Evolutionary conservation across 164 flowering plant genomes (phyloP).

Genomic region (Echeveria elegans): DNA sequence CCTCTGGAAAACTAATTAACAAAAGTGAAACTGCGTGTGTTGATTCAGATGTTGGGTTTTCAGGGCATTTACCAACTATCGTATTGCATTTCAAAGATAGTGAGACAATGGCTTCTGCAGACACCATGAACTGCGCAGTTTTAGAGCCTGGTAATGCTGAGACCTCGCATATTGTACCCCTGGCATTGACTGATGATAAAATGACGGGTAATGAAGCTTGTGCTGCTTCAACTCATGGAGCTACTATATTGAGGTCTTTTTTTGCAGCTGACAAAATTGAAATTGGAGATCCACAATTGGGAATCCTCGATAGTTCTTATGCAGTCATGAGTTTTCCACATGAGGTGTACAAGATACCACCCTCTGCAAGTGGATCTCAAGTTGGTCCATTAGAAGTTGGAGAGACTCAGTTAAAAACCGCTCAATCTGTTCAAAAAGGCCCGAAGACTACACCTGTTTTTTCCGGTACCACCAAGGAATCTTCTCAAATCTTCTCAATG

Average conservation of each 20-base stretch:
- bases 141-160: background rate
- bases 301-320: background rate
- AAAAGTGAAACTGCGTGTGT: background rate
- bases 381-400: too few relatives aligned
- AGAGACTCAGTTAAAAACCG: too few relatives aligned
- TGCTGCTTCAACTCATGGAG: background rate
- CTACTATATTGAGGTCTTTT: background rate
- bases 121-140: background rate
- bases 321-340: too few relatives aligned
- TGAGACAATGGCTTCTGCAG: background rate
- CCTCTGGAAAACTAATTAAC: background rate
- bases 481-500: conserved; percentile 1
- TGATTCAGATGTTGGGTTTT: background rate
- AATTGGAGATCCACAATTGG: background rate
- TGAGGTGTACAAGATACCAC: background rate
- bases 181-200: background rate
- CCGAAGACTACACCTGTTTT: background rate
- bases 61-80: background rate
- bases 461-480: background rate
- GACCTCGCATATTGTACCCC: background rate
- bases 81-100: background rate
- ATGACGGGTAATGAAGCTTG: background rate
- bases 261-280: background rate
- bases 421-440: too few relatives aligned
- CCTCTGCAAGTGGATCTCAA: background rate